Conservation (phyloP, 768 basidiomycete species). For the Amanita brunnescens region DNA sequence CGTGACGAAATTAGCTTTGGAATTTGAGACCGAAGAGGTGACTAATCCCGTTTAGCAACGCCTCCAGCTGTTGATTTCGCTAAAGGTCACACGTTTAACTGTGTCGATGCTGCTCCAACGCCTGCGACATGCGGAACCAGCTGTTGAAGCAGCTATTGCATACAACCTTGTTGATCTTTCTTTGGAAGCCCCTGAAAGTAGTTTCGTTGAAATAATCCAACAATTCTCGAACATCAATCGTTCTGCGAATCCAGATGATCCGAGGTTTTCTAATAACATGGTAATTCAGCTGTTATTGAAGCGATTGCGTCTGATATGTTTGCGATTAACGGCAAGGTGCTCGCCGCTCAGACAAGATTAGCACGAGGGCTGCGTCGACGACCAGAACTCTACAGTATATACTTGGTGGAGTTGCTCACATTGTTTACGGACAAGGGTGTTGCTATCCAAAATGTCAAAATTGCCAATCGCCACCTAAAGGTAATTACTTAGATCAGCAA, state of each 20-base stretch:
- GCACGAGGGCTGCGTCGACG: conserved; percentile 69
- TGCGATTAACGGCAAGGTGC: conserved; percentile 37
- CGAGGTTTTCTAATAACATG: conserved; percentile 84
- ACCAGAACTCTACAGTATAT: conserved; percentile 70
- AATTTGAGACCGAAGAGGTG: conserved; percentile 82
- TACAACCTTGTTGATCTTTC: conserved; percentile 90
- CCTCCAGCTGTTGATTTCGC: not conserved
- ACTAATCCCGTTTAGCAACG: not conserved
- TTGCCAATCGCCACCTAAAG: conserved; percentile 57
- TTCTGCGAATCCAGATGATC: conserved; percentile 82
- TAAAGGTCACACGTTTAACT: conserved; percentile 74
- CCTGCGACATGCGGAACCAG: conserved; percentile 74
- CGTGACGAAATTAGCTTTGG: conserved; percentile 79
- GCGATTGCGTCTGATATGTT: not conserved
- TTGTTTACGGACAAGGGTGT: conserved; percentile 89
- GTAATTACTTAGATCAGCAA: conserved; percentile 24
- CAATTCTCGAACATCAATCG: conserved; percentile 81
- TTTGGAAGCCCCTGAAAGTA: conserved; percentile 61
- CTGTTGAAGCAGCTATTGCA: conserved; percentile 86
- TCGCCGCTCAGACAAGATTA: conserved; percentile 86
- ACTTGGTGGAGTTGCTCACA: conserved; percentile 76
- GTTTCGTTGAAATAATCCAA: conserved; percentile 78
- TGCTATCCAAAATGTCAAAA: conserved; percentile 76
- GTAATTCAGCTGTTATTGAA: conserved; percentile 24
- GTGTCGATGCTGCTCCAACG: conserved; percentile 91